Percentiles rank a stretch among this genome's conserved stretches.
Evolutionary conservation across 345 rosid species (phyloP).

Genomic region (Acer campestre): DNA sequence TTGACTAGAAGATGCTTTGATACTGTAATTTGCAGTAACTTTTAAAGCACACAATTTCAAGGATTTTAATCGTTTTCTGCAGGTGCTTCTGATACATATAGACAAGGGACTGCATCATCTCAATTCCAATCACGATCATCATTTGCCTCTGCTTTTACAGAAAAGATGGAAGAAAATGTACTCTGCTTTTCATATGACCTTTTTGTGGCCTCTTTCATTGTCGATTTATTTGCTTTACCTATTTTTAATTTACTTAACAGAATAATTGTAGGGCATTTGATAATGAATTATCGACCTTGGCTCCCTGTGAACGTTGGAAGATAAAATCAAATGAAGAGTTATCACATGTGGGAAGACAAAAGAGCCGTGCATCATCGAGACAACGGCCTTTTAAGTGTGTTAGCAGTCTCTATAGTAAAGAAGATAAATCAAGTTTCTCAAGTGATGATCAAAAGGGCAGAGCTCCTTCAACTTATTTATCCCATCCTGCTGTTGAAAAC

Average conservation of each 20-base stretch:
- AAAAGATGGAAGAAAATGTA: slow-evolving; percentile 58
- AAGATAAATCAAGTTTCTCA: slow-evolving; percentile 20
- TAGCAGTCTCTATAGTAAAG: slow-evolving; percentile 30
- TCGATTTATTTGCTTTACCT: slow-evolving; percentile 10
- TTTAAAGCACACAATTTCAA: slow-evolving; percentile 9
- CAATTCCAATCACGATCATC: slow-evolving; percentile 41
- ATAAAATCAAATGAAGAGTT: slow-evolving; percentile 32
- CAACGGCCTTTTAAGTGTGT: slow-evolving; percentile 24
- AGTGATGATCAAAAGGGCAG: slow-evolving; percentile 28
- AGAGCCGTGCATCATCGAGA: slow-evolving; percentile 39
- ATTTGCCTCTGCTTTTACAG: slow-evolving; percentile 42
- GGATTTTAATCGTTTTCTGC: slow-evolving; percentile 27
- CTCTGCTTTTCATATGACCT: slow-evolving; percentile 13
- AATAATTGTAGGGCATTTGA: slow-evolving; percentile 40
- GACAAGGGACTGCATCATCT: slow-evolving; percentile 32
- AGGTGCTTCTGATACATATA: slow-evolving; percentile 48
- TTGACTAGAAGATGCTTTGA: neutral
- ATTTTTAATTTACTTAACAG: slow-evolving; percentile 42
- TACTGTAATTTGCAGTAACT: neutral
- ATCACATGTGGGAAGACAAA: slow-evolving; percentile 24
- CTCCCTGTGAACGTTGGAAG: slow-evolving; percentile 29
- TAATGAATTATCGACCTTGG: slow-evolving; percentile 39
- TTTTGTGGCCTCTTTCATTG: slow-evolving; percentile 16
- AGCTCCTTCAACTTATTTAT: slow-evolving; percentile 31
- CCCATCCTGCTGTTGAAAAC: slow-evolving; percentile 27